Evolutionary conservation across 176 grass and related monocot species (phyloP).

Genomic region (Oryza coarctata): DNA sequence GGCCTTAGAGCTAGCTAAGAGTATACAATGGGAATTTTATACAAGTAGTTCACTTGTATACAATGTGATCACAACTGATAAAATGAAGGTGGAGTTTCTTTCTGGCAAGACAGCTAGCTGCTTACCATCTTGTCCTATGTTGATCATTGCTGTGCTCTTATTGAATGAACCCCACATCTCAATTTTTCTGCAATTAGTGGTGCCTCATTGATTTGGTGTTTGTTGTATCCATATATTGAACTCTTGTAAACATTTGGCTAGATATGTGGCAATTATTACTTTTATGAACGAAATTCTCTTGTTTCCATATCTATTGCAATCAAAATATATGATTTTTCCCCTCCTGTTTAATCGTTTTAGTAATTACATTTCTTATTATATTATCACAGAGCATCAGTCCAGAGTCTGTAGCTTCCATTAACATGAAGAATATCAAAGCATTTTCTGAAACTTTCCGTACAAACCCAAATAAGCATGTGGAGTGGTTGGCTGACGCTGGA

Average conservation of each 20-base stretch:
- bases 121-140: not conserved
- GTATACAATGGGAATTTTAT: conserved; percentile 76
- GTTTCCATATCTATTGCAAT: conserved; percentile 18
- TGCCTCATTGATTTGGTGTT: not conserved
- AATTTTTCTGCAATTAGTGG: not conserved
- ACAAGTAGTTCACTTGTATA: conserved; percentile 52
- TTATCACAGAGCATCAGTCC: conserved; percentile 58
- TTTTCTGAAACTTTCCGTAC: conserved; percentile 62
- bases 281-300: not conserved
- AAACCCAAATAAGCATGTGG: conserved; percentile 57
- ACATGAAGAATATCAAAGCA: conserved; percentile 73
- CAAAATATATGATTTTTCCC: not conserved
- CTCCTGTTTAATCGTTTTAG: not conserved
- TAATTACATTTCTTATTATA: conserved; percentile 16
- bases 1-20: conserved; percentile 77
- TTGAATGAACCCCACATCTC: not conserved
- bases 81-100: conserved; percentile 67
- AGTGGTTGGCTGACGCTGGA: conserved; percentile 69
- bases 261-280: not conserved
- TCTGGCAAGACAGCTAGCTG: not conserved
- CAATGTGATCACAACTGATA: conserved; percentile 42
- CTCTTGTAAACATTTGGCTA: not conserved
- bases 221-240: conserved; percentile 21
- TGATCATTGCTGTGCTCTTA: conserved; percentile 17
- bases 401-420: conserved; percentile 58